phyloP scores from a whole-genome alignment of 805 yeast species.

The Yarrowia bubula region DNA sequence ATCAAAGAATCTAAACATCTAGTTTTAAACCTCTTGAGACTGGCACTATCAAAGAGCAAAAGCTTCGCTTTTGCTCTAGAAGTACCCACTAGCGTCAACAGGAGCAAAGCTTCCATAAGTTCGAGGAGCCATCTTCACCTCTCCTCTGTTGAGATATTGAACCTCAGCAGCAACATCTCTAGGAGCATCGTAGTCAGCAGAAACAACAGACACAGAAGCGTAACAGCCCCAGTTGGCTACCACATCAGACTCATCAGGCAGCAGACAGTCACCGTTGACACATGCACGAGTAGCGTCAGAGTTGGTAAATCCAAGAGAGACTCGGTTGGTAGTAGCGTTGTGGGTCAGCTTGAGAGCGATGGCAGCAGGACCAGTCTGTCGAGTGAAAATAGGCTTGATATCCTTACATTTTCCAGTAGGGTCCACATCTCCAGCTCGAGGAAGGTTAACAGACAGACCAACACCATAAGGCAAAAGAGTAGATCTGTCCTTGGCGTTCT shows the following conservation, averaged over 20 bases:
- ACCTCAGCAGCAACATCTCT: slow-evolving; percentile 12
- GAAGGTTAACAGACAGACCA: slow-evolving; percentile 19
- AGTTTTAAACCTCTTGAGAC: too few relatives aligned
- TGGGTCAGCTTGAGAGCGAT: neutral
- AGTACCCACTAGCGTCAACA: neutral
- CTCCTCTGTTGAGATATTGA: slow-evolving; percentile 1
- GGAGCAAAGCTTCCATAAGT: slow-evolving; percentile 1
- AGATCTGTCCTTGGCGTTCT: slow-evolving; percentile 12
- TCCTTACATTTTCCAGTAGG: slow-evolving; percentile 6
- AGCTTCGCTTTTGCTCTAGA: neutral
- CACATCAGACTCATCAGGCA: slow-evolving; percentile 16
- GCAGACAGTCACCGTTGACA: slow-evolving; percentile 9
- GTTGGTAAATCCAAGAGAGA: neutral
- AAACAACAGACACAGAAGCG: neutral
- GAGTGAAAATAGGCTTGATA: slow-evolving; percentile 15
- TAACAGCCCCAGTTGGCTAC: slow-evolving; percentile 12
- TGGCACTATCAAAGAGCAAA: neutral
- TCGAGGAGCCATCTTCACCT: slow-evolving; percentile 4
- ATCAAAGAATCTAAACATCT: too few relatives aligned
- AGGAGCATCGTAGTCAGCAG: slow-evolving; percentile 27
- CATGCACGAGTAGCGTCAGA: slow-evolving; percentile 1
- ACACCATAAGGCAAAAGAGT: slow-evolving; percentile 5
- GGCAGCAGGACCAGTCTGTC: slow-evolving; percentile 13
- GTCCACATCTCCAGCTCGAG: slow-evolving; percentile 14
- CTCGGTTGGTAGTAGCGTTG: slow-evolving; percentile 7